Percentiles rank a stretch among this genome's conserved stretches.
These are phyloP conservation scores for Candolleomyces efflorescens DNA, from an alignment of 768 basidiomycete species.

Conservation along the genomic window DNA sequence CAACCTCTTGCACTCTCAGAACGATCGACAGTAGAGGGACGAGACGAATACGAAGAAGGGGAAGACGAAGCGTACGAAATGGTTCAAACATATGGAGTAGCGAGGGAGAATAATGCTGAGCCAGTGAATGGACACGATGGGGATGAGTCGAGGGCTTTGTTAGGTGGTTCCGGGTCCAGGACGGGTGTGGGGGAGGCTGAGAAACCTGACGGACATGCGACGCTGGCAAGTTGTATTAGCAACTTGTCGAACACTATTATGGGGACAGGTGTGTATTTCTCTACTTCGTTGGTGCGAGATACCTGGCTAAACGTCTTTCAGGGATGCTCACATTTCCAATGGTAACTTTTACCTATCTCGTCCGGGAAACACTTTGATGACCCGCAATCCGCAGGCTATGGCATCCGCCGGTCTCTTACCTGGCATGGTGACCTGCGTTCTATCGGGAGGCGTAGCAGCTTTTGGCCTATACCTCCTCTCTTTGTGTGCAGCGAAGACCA, in stretches of 20 bases:
- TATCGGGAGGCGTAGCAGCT: constrained; percentile 70
- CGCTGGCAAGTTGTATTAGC: constrained; percentile 62
- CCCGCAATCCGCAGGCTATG: constrained; percentile 56
- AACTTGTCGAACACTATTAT: constrained; percentile 90
- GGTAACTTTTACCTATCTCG: constrained; percentile 37
- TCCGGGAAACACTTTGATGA: constrained; percentile 3
- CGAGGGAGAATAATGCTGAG: constrained; percentile 30
- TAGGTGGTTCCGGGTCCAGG: constrained; percentile 39
- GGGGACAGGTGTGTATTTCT: constrained; percentile 64
- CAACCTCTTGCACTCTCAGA: not conserved
- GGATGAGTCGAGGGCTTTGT: constrained; percentile 56
- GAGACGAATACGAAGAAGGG: constrained; percentile 12
- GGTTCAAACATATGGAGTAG: constrained; percentile 67
- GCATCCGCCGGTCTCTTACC: constrained; percentile 88
- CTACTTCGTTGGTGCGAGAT: constrained; percentile 2
- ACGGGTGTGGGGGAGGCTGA: constrained; percentile 13
- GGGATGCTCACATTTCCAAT: constrained; percentile 89
- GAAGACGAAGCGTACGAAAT: constrained; percentile 48
- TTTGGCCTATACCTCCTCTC: constrained; percentile 91
- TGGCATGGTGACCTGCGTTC: constrained; percentile 81
- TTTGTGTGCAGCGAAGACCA: constrained; percentile 72
- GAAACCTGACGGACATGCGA: constrained; percentile 62
- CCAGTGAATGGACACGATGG: constrained; percentile 13
- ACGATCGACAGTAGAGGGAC: not conserved
- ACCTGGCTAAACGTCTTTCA: constrained; percentile 20